Base-by-base conservation (phyloP, 208 protist species). In the Leptomonas pyrrhocoris region DNA sequence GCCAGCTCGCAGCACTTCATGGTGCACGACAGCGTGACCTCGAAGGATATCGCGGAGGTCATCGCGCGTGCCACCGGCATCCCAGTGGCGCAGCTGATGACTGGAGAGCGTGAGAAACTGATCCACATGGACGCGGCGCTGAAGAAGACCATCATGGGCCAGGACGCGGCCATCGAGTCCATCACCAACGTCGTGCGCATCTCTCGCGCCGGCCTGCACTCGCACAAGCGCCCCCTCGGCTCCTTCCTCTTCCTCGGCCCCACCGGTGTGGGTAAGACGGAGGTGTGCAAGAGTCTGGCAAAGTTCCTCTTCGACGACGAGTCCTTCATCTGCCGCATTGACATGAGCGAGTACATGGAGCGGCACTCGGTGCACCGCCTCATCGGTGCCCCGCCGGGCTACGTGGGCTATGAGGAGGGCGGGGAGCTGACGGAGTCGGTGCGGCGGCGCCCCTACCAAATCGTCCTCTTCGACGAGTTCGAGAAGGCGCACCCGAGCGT, bases 301-400 rank as follows among this genome's bases (percentile, higher is more conserved):
- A 77, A 79, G 61, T 90, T 98, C 31, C 89, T 99, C 19, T 99
- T 99, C 66, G 98, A 99, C 79, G 89, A 98, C 56, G 98, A 99
- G 31, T 87, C 96, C 13, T 86, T 94, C 62, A 98, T 99, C 36
- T 92, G 98, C 43, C 90, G 98, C 27, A 97, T 99, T 59, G 98
- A 99, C 88, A 99, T 99, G 98, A 96, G 84, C 64, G 98, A 99
- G 86, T 99, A 99, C 86, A 99, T 99, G 96, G 97, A 99, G 79
- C 62, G 85, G 50, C 97, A 99, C 81, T 89, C 89, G 9, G 96
- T 99, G 3, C 77, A 97, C 7, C 86, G 98, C 27, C 88, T 99
- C 2, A 99, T 99, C 68, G 99, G 99, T 40, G 92, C 98, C 2
- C 98, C 98, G 40, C 98, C 99, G 19, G 98, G 99, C 45, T 99